A percentile compares a stretch with the other conserved stretches of the same genome.
These are phyloP conservation scores for Hypoxylon rubiginosum DNA, from an alignment of 2,329 filamentous ascomycete species.

Conservation along the genomic window DNA sequence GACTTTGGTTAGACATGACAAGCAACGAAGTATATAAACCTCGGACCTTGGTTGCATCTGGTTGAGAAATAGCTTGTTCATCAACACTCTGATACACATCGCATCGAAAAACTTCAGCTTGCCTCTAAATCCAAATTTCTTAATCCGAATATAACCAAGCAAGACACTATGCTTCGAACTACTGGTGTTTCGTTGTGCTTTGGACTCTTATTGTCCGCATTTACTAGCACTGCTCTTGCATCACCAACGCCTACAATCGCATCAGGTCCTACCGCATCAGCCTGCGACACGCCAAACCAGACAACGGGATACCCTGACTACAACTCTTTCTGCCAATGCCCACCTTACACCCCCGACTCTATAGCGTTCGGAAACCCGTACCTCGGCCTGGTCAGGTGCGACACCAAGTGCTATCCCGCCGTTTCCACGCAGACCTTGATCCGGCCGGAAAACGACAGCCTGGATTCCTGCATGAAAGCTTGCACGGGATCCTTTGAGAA, in stretches of 20 bases:
- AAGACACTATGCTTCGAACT: slow-evolving; percentile 26
- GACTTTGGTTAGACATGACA: background rate
- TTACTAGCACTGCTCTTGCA: slow-evolving; percentile 16
- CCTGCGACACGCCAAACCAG: slow-evolving; percentile 33
- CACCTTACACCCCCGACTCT: slow-evolving; percentile 31
- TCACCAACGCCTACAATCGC: slow-evolving; percentile 24
- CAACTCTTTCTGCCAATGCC: slow-evolving; percentile 45
- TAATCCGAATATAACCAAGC: background rate
- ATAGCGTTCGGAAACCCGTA: slow-evolving; percentile 44
- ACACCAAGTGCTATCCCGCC: slow-evolving; percentile 42
- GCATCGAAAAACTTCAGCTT: background rate
- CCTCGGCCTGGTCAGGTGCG: slow-evolving; percentile 44
- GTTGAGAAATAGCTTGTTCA: background rate
- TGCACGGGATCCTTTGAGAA: slow-evolving; percentile 47
- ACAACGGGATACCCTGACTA: slow-evolving; percentile 45
- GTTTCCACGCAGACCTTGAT: slow-evolving; percentile 35
- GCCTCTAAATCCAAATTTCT: background rate
- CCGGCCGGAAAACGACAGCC: slow-evolving; percentile 39
- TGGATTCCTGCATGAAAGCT: slow-evolving; percentile 42
- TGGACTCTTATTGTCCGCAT: slow-evolving; percentile 15
- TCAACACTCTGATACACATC: background rate
- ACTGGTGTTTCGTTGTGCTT: slow-evolving; percentile 9
- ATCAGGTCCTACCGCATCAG: slow-evolving; percentile 14
- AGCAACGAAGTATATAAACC: background rate
- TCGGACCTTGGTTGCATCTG: background rate